Conservation (phyloP, 176 grass and related monocot species). For the Zea luxurians region DNA sequence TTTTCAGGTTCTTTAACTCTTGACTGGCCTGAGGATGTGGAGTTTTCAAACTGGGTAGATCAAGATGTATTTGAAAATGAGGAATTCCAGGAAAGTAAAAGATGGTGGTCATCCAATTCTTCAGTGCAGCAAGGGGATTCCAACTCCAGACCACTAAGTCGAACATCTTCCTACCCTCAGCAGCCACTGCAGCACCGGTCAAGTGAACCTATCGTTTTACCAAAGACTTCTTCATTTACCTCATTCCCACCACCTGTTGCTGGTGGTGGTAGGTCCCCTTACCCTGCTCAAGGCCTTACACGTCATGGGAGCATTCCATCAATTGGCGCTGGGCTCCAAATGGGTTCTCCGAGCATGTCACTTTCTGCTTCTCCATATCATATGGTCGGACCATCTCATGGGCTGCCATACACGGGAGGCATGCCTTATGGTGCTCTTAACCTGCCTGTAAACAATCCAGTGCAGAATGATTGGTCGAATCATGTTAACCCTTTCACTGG, state of each 20-base stretch:
- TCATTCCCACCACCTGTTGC: constrained; percentile 63
- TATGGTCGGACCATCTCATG: constrained; percentile 69
- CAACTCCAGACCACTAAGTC: constrained; percentile 66
- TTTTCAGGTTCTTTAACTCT: constrained; percentile 89
- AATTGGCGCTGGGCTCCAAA: constrained; percentile 63
- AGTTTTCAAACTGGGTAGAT: constrained; percentile 68
- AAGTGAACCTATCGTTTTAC: constrained; percentile 62
- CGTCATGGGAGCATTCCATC: constrained; percentile 96
- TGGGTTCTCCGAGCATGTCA: constrained; percentile 55
- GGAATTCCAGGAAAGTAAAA: constrained; percentile 69
- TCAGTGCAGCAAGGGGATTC: constrained; percentile 54
- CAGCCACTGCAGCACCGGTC: constrained; percentile 67
- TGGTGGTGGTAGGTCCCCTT: constrained; percentile 45
- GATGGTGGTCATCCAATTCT: constrained; percentile 69
- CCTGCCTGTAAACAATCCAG: constrained; percentile 48
- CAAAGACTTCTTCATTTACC: constrained; percentile 63
- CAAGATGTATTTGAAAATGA: constrained; percentile 66
- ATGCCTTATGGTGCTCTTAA: constrained; percentile 55
- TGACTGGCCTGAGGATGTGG: constrained; percentile 80
- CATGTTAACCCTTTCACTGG: constrained; percentile 41
- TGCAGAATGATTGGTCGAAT: constrained; percentile 59
- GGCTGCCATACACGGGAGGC: constrained; percentile 62
- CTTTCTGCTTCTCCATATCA: constrained; percentile 62
- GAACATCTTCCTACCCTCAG: constrained; percentile 89
- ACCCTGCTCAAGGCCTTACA: constrained; percentile 64